Evolutionary conservation across 1,284 basidiomycete genomes (phyloP), one percentile per base, ranked within the genome.

Genomic region (Ustilago lituana): DNA sequence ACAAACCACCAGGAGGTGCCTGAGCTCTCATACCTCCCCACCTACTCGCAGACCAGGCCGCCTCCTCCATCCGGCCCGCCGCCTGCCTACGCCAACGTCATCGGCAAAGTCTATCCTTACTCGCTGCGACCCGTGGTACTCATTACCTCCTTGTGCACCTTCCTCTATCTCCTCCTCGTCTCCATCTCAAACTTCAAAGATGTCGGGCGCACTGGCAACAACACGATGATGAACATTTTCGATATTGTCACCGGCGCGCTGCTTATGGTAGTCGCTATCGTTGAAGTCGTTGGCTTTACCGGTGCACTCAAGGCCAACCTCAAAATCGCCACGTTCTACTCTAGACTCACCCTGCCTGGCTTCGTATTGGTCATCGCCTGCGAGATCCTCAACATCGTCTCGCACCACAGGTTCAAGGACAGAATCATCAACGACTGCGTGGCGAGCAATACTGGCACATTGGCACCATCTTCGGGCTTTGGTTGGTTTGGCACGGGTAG

Each of bases 51-150:
- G 44, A 64, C 56, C 11, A 61, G 73, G 22, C 41, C 61, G 12
- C 56, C 73, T 23, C 73, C 73, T 38, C 59, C 56, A 10, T 46
- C 66, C 5, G 73, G 73, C 1, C 60, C 70, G n/a, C 62, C 71
- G 15, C 73, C 71, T 22, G 64, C 62, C 38, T 76, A 76, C 46
- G 58, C 50, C 14, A 60, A 67, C 49, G 60, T 65, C n/a, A 60
- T 72, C 38, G 44, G 64, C 19, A 62, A 53, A 43, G 60, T 75
- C 38, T 73, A 76, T 14, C 74, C 68, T 3, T 64, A 69, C 48
- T 69, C 74, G 23, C 54, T 78, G 2, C 74, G 76, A n/a, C 73
- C 74, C 1, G 61, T 78, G 39, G 32, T 78, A 33, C 51, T 78
- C 38, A 55, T 78, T 46, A 71, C 73, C 17, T 59, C 73, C n/a